A percentile compares a stretch with the other conserved stretches of the same genome.
Evolutionary conservation across 371 early-diverging fungal species (phyloP).

Genomic region (Mucor lusitanicus): DNA sequence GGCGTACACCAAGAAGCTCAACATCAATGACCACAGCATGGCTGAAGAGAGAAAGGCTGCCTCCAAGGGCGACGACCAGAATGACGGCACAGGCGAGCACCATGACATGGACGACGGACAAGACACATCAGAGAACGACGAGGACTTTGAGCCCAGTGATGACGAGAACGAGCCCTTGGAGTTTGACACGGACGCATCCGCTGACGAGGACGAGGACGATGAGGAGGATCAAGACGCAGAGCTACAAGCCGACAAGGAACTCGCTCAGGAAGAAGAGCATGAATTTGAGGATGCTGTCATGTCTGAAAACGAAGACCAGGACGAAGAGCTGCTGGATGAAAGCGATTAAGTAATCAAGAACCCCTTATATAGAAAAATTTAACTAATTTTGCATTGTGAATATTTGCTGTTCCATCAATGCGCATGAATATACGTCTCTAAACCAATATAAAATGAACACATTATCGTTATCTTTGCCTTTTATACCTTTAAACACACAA

Average conservation of each 20-base stretch:
- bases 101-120: background rate
- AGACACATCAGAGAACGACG: conserved; percentile 29
- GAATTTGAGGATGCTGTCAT: conserved; percentile 1
- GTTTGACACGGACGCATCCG: conserved; percentile 43
- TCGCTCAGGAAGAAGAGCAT: background rate
- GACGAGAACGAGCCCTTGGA: conserved; percentile 45
- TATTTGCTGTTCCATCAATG: background rate
- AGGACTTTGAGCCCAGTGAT: conserved; percentile 44
- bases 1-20: conserved; percentile 42
- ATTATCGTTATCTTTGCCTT: background rate
- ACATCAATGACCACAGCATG: conserved; percentile 48
- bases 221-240: conserved; percentile 13
- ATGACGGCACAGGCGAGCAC: conserved; percentile 7
- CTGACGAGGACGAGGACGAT: conserved; percentile 11
- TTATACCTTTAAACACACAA: background rate
- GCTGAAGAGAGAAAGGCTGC: conserved; percentile 39
- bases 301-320: conserved; percentile 10
- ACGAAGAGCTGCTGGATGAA: conserved; percentile 19
- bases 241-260: background rate
- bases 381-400: background rate
- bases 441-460: background rate
- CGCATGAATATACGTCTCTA: background rate
- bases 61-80: conserved; percentile 4
- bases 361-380: conserved; percentile 3
- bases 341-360: conserved; percentile 10